phyloP scores from a whole-genome alignment of 495 filamentous ascomycete genomes.

The Xanthoparmelia taractica region DNA sequence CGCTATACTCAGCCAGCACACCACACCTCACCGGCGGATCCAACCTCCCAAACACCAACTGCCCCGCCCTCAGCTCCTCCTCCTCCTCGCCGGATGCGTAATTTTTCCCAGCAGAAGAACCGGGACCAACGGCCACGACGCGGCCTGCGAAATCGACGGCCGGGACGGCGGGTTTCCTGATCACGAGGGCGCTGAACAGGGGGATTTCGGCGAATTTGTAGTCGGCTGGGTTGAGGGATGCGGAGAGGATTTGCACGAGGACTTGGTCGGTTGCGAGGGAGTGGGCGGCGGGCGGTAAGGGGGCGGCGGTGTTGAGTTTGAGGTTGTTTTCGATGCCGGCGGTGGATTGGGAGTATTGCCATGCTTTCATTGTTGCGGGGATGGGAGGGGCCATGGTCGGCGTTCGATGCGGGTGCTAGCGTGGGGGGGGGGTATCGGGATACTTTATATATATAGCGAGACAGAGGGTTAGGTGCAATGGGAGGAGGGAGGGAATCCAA shows the following conservation, averaged over 20 bases:
- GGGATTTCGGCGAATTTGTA: slow-evolving; percentile 57
- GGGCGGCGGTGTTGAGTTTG: slow-evolving; percentile 37
- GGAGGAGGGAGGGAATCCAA: too few relatives aligned
- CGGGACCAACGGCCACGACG: slow-evolving; percentile 34
- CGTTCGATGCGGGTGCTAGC: too few relatives aligned
- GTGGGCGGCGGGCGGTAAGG: slow-evolving; percentile 34
- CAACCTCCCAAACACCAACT: slow-evolving; percentile 49
- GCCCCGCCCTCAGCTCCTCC: slow-evolving; percentile 38
- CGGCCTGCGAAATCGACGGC: slow-evolving; percentile 58
- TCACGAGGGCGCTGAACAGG: slow-evolving; percentile 33
- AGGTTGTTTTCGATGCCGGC: slow-evolving; percentile 52
- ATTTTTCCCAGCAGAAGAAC: too few relatives aligned
- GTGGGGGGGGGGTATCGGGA: too few relatives aligned
- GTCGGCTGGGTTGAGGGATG: slow-evolving; percentile 61
- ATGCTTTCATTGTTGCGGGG: slow-evolving; percentile 50
- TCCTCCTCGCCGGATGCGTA: too few relatives aligned
- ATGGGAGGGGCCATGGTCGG: neutral
- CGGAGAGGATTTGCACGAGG: slow-evolving; percentile 50
- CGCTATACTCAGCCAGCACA: slow-evolving; percentile 47
- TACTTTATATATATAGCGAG: too few relatives aligned
- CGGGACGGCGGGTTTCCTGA: slow-evolving; percentile 47
- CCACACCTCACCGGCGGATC: slow-evolving; percentile 40
- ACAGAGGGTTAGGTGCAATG: too few relatives aligned
- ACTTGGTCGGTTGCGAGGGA: slow-evolving; percentile 36
- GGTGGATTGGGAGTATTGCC: slow-evolving; percentile 48